Evolutionary conservation across 2,329 filamentous ascomycete genomes (phyloP), one percentile per base, ranked within the genome.

Genomic region (Botrytis fragariae): DNA sequence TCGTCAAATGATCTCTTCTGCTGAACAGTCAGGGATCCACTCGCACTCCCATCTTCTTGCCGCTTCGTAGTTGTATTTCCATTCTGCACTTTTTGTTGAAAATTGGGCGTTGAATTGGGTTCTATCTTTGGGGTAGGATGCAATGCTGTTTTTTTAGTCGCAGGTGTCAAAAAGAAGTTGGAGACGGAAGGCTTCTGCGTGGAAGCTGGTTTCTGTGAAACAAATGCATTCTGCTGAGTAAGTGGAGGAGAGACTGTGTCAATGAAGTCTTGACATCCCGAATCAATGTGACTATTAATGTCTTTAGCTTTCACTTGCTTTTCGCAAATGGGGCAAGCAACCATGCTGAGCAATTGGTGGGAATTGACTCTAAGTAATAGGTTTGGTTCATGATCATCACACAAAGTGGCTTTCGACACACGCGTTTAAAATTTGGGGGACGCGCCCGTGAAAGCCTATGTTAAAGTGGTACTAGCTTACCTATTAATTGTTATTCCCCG

Each of bases 201-300:
- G 4, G 85, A 81, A 39, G 74, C 45, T 16, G 76, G 77, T 79
- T 90, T 90, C 78, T 87, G 85, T 8, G 85, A 82, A 51, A 63
- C 61, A n/a, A 32, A 51, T 45, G 72, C 74, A 65, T 82, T 80
- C 64, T 79, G 79, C 73, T 83, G 82, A 6, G 81, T 82, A 9
- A 79, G 77, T 48, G 82, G 77, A 70, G 79, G 81, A 32, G 83
- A 88, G 72, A 79, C 79, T 74, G 82, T 79, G 80, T 92, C 84
- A 75, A 96, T 82, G 80, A 91, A 91, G 51, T 85, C 86, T 74
- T 88, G 83, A 84, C 95, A 98, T 76, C 88, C 88, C 44, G 93
- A 95, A 84, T 98, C 96, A 80, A 98, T 90, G 82, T 98, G 95
- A 77, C 87, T 87, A 83, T 98, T 98, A 85, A 98, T 98, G 77